phyloP scores from a whole-genome alignment of 257 asterid species.

The Paraleonurus japonicus region DNA sequence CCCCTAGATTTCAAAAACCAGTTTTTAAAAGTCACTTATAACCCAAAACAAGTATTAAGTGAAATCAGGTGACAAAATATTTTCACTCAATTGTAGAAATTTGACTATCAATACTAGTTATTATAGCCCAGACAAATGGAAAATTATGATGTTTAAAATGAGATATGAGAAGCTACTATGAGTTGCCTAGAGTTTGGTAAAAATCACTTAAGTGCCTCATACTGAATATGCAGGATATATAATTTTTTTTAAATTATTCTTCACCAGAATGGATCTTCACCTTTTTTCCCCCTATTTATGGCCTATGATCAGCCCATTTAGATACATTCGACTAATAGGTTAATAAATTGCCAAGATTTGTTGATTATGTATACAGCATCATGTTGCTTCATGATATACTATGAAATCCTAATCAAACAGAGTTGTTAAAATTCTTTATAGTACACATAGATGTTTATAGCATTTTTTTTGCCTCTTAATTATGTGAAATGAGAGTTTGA shows the following conservation, averaged over 20 bases:
- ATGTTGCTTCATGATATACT: background rate
- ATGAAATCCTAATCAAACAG: slow-evolving; percentile 8
- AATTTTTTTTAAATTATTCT: background rate
- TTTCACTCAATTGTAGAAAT: background rate
- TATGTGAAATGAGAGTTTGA: slow-evolving; percentile 12
- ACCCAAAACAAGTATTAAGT: no score
- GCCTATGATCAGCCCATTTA: background rate
- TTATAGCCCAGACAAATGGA: background rate
- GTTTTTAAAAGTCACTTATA: no score
- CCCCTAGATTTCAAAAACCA: no score
- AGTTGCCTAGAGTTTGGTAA: background rate
- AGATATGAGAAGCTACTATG: background rate
- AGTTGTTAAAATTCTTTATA: slow-evolving; percentile 3
- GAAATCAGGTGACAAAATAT: background rate
- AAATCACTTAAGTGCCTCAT: background rate
- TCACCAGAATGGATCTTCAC: background rate
- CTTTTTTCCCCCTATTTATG: background rate
- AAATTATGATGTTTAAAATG: slow-evolving; percentile 3
- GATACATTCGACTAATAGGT: slow-evolving; percentile 12
- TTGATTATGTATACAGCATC: background rate
- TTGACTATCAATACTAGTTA: background rate
- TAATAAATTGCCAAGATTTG: background rate
- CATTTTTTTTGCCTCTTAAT: background rate
- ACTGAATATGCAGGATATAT: background rate
- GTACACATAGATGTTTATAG: slow-evolving; percentile 1